phyloP scores from a whole-genome alignment of 345 rosid species.

The Salix koriyanagi region DNA sequence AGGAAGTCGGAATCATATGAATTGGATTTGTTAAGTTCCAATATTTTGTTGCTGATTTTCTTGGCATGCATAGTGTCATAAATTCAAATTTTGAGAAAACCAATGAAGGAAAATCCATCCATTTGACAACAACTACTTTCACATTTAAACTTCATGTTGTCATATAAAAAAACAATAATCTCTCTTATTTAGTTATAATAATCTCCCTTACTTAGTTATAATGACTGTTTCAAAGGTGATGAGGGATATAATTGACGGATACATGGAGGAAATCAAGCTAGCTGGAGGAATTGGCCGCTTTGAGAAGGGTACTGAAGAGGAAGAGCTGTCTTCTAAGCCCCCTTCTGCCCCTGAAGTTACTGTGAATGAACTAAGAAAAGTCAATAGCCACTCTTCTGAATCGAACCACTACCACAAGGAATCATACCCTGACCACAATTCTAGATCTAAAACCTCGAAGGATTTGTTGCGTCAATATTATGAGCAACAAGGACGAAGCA shows the following conservation, averaged over 20 bases:
- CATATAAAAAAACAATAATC: background rate
- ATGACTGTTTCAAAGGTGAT: conserved; percentile 46
- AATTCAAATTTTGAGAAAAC: background rate
- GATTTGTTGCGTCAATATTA: conserved; percentile 22
- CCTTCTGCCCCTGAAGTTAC: conserved; percentile 15
- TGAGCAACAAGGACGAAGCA: conserved; percentile 29
- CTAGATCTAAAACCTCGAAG: conserved; percentile 24
- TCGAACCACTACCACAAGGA: conserved; percentile 25
- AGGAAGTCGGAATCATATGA: background rate
- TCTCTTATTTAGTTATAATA: conserved; percentile 9
- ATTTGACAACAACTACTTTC: background rate
- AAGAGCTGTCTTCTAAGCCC: conserved; percentile 27
- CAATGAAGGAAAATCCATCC: background rate
- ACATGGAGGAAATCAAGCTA: conserved; percentile 70
- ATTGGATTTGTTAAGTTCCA: conserved; percentile 1
- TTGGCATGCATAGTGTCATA: background rate
- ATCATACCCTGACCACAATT: conserved; percentile 22
- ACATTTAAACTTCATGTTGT: background rate
- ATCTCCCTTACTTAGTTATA: conserved; percentile 10
- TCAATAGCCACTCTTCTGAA: conserved; percentile 21
- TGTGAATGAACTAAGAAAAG: conserved; percentile 18
- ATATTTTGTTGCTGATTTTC: too few relatives aligned
- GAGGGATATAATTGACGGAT: conserved; percentile 80
- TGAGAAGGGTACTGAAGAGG: conserved; percentile 47
- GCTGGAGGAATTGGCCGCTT: conserved; percentile 91